phyloP scores from a whole-genome alignment of 2,329 filamentous ascomycete species.

The Claviceps arundinis region DNA sequence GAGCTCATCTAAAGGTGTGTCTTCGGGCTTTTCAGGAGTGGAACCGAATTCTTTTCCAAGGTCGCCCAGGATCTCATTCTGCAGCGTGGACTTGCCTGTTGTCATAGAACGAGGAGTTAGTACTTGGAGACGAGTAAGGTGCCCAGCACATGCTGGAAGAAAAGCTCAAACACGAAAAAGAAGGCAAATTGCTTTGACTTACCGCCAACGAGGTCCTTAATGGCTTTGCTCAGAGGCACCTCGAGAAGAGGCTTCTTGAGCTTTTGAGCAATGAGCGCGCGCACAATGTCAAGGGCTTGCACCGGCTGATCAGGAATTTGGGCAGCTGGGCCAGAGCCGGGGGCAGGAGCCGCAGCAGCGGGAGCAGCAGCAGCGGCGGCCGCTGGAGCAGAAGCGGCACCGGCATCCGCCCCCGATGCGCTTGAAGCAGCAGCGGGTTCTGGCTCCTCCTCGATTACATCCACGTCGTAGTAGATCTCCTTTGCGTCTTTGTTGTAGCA shows the following conservation, averaged over 20 bases:
- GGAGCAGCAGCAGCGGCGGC: conserved; percentile 35
- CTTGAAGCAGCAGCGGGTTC: conserved; percentile 42
- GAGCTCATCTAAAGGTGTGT: conserved; percentile 89
- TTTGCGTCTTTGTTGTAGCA: conserved; percentile 99
- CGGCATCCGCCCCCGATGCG: conserved; percentile 35
- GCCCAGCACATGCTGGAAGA: neutral
- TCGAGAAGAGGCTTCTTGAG: conserved; percentile 87
- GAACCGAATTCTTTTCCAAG: conserved; percentile 97
- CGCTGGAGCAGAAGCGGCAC: conserved; percentile 39
- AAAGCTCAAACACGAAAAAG: neutral
- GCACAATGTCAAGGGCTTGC: conserved; percentile 76
- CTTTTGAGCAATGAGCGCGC: conserved; percentile 87
- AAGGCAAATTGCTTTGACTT: conserved; percentile 24
- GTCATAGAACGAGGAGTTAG: conserved; percentile 5
- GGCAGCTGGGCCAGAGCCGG: conserved; percentile 74
- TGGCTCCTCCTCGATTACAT: conserved; percentile 83
- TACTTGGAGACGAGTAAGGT: neutral
- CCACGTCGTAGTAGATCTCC: conserved; percentile 98
- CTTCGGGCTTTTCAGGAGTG: conserved; percentile 95
- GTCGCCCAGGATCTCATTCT: conserved; percentile 97
- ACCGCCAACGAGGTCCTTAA: conserved; percentile 98
- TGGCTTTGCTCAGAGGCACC: conserved; percentile 86
- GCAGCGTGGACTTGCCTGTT: conserved; percentile 88
- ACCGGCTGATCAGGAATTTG: conserved; percentile 79
- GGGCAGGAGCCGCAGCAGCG: conserved; percentile 44